Base-by-base conservation (phyloP, 768 basidiomycete species). In the Cubamyces sp. region DNA sequence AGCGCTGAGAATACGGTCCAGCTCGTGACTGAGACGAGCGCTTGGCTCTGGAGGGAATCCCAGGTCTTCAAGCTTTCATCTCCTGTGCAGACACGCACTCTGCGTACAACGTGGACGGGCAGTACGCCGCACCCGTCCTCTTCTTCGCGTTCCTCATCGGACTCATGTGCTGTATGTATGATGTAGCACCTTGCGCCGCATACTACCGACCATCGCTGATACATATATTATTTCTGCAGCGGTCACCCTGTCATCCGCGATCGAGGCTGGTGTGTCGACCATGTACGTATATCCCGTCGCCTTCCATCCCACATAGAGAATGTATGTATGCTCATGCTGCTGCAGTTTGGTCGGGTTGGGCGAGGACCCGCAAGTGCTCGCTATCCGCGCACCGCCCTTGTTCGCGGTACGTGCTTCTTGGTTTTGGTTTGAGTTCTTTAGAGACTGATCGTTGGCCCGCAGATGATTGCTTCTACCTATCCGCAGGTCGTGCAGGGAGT, bases 191-290 rank as follows among this genome's bases (percentile, higher is more conserved):
- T n/a, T n/a, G 3, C 5, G 5, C 37, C 14, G 1, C 23, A 4
- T 42, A n/a, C n/a, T n/a, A 0, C 18, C 25, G 19, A 15, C 2
- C 18, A 15, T 30, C 37, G 0, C 34, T 25, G 21, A 37, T 12
- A n/a, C n/a, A n/a, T n/a, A n/a, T n/a, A n/a, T n/a, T 21, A 28
- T 43, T 12, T 53, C 62, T 21, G 21, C 63, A 90, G 88, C 84
- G 16, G 73, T 89, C 62, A 90, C 89, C 6, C 75, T 91, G 62
- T 84, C 85, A 2, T 87, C 87, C 14, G 85, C 88, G 3, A 86
- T 92, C 66, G 91, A 94, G 70, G 91, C 91, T 15, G 93, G 92
- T 52, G 92, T 94, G 1, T 93, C 91, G 2, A 94, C 92, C 1
- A 92, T 94, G 86, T 91, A 73, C 64, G 83, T 70, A n/a, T n/a